phyloP scores from a whole-genome alignment of 208 protist genomes.

The Endotrypanum monterogeii region DNA sequence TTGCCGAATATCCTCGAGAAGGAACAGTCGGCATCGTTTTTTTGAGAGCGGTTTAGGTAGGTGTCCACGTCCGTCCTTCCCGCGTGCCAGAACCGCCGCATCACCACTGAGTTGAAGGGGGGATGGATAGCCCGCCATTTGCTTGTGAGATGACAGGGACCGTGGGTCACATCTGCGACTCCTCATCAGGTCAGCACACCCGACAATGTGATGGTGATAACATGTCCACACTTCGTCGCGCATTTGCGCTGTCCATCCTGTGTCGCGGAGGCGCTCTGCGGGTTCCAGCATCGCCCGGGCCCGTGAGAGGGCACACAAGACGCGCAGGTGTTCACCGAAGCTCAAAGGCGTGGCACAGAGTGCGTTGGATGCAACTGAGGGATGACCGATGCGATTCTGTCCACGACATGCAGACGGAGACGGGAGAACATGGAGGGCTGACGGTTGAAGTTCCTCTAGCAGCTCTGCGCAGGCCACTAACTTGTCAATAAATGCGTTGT shows the following conservation, averaged over 20 bases:
- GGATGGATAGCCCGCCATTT: neutral
- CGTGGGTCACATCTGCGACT: neutral
- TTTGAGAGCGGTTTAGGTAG: conserved; percentile 15
- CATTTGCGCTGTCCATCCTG: conserved; percentile 33
- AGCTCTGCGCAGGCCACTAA: conserved; percentile 18
- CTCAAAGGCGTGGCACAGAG: conserved; percentile 9
- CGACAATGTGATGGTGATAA: conserved; percentile 56
- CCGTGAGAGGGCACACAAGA: conserved; percentile 47
- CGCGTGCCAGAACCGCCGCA: neutral
- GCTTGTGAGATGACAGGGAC: neutral
- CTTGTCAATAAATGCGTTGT: conserved; percentile 15
- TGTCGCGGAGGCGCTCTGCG: conserved; percentile 6
- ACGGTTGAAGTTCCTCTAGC: conserved; percentile 16
- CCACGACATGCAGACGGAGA: conserved; percentile 24
- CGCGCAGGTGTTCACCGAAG: conserved; percentile 35
- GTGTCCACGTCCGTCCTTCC: neutral
- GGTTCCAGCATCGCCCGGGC: conserved; percentile 57
- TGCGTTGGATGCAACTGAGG: neutral
- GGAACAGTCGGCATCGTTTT: conserved; percentile 30
- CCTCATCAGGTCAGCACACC: conserved; percentile 33
- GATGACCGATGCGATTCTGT: conserved; percentile 1
- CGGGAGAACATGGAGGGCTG: conserved; percentile 9
- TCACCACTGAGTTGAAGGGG: conserved; percentile 3
- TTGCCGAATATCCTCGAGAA: conserved; percentile 20
- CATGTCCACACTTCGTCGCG: conserved; percentile 62